Base-by-base conservation (phyloP, 768 basidiomycete genomes). In the Auriscalpium vulgare region DNA sequence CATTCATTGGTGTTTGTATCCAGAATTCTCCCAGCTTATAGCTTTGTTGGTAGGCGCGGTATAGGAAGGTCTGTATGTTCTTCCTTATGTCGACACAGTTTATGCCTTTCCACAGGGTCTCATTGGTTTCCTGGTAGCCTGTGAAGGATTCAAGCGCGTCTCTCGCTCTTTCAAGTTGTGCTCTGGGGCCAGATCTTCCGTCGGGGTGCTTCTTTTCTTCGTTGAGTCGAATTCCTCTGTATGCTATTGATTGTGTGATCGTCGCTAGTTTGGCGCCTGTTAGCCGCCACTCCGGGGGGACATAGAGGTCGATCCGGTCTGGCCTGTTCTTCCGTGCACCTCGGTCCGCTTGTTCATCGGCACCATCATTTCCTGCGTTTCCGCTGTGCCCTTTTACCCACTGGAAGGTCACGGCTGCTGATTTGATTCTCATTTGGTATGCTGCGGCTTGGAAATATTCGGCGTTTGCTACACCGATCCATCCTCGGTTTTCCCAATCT, bases 401-500 rank as follows among this genome's bases (percentile, higher is more conserved):
- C 35, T 49, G 49, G 8, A 71, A 48, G 11, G 44, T 14, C 1
- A 63, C 68, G 3, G 13, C 16, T 3, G 60, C 63, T 14, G 51
- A 47, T 34, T 62, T 40, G 10, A 37, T 21, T 44, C 64, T 37
- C 13, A 70, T 54, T 0, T 51, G 47, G 3, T 57, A 57, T 0
- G 57, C 50, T 0, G 60, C 49, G 0, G 47, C n/a, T n/a, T n/a
- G n/a, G n/a, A n/a, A n/a, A n/a, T n/a, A n/a, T n/a, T n/a, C n/a
- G n/a, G n/a, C n/a, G 43, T 74, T 71, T 1, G 37, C 16, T 0
- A 61, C 48, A 0, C 44, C 50, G 0, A 67, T 63, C 62, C 60
- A 75, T 0, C 72, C 70, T 0, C 13, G 9, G 40, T 72, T 62
- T 45, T 73, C 69, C 60, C 65, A 63, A 0, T 48, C 47, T 0